phyloP scores from a whole-genome alignment of 768 basidiomycete genomes.

The Xanthoconium stramineum region DNA sequence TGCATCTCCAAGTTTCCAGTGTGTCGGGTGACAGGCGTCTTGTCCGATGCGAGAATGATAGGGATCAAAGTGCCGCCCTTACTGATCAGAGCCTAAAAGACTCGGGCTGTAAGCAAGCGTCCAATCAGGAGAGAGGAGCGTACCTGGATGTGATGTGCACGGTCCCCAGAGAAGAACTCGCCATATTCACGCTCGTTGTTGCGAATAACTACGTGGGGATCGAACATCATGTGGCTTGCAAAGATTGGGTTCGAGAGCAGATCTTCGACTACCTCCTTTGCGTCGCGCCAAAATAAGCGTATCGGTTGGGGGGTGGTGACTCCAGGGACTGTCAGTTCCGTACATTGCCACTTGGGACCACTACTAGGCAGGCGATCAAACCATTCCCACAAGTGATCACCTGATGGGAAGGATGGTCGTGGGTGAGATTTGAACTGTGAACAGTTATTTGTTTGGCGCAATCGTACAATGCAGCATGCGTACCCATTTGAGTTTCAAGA shows the following conservation, averaged over 20 bases:
- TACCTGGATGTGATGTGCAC: not conserved
- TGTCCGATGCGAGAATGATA: not conserved
- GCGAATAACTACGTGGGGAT: not conserved
- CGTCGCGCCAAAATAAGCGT: not conserved
- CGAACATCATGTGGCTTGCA: not conserved
- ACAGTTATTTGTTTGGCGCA: too few relatives aligned
- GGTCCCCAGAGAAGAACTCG: not conserved
- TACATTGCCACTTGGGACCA: not conserved
- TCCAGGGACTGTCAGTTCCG: not conserved
- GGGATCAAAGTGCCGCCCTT: not conserved
- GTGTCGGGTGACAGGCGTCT: slow-evolving; percentile 11
- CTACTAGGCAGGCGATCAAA: not conserved
- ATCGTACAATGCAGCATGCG: not conserved
- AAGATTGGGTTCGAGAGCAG: not conserved
- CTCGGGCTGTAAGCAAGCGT: not conserved
- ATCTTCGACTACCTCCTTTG: not conserved
- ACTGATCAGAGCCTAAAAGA: not conserved
- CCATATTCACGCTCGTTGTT: not conserved
- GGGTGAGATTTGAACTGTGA: not conserved
- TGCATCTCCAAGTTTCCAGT: slow-evolving; percentile 1
- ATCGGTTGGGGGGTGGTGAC: not conserved
- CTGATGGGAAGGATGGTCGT: not conserved
- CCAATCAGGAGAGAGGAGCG: not conserved
- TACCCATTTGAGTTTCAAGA: not conserved
- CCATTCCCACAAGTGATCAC: not conserved